A percentile compares a stretch with the other conserved stretches of the same genome.
These are phyloP conservation scores for Coemansia aciculifera DNA, from an alignment of 192 early-diverging fungal genomes.

Conservation along the genomic window DNA sequence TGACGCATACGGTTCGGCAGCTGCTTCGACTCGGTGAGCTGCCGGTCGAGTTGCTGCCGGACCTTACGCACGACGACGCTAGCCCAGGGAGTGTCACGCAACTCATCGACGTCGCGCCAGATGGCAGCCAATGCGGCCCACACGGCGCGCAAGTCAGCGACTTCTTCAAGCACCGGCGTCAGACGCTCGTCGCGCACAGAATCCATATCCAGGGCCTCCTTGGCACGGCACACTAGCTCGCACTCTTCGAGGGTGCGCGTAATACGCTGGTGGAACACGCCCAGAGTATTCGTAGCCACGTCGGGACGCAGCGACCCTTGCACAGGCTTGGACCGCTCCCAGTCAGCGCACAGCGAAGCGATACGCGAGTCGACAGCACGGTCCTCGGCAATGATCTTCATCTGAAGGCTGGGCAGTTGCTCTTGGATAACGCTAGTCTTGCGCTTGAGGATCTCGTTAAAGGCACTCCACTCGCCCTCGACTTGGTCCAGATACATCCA, in stretches of 20 bases:
- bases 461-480: constrained; percentile 96
- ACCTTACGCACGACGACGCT: constrained; percentile 87
- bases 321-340: constrained; percentile 94
- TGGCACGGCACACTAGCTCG: constrained; percentile 84
- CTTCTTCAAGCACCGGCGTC: constrained; percentile 85
- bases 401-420: constrained; percentile 89
- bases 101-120: constrained; percentile 81
- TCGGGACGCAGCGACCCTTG: constrained; percentile 90
- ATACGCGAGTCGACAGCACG: constrained; percentile 83
- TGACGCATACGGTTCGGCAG: constrained; percentile 96
- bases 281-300: constrained; percentile 77
- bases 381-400: constrained; percentile 95
- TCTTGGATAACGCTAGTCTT: constrained; percentile 93
- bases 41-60: constrained; percentile 79
- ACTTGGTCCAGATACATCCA: constrained; percentile 96
- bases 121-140: constrained; percentile 82
- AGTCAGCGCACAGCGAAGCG: constrained; percentile 77
- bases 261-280: constrained; percentile 81
- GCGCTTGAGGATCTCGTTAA: constrained; percentile 88
- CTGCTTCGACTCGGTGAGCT: constrained; percentile 81
- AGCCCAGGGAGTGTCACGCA: constrained; percentile 87
- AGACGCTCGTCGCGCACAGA: constrained; percentile 67
- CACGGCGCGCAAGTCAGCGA: constrained; percentile 88
- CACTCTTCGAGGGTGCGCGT: constrained; percentile 81
- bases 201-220: constrained; percentile 92